These are phyloP conservation scores for Acanthamoeba royreba DNA, from an alignment of 208 protist genomes.

Conservation along the genomic window DNA sequence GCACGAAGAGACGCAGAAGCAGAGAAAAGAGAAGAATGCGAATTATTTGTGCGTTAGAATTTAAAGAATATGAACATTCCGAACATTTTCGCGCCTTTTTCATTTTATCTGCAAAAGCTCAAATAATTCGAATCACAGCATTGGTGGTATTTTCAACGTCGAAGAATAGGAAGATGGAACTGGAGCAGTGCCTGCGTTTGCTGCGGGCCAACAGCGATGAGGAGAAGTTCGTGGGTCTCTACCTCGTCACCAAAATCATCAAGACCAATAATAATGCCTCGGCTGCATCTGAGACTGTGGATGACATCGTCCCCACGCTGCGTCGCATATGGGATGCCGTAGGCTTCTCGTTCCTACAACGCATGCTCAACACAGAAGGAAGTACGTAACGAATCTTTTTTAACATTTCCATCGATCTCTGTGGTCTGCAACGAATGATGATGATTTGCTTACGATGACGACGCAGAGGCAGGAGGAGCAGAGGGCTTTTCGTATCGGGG, in stretches of 20 bases:
- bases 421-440: background rate
- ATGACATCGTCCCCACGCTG: background rate
- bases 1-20: too few species aligned
- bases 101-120: too few species aligned
- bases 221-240: conserved; percentile 49
- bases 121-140: too few species aligned
- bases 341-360: background rate
- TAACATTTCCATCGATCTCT: background rate
- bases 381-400: background rate
- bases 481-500: conserved; percentile 22
- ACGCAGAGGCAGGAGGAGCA: background rate
- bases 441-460: background rate
- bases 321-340: conserved; percentile 5
- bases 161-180: conserved; percentile 45
- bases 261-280: too few species aligned
- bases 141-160: too few species aligned
- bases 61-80: too few species aligned
- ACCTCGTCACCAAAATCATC: conserved; percentile 44
- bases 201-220: conserved; percentile 18
- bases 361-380: conserved; percentile 22
- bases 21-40: too few species aligned
- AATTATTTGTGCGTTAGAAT: too few species aligned
- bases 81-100: too few species aligned
- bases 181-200: conserved; percentile 33
- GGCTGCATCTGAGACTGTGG: too few species aligned